phyloP scores from a whole-genome alignment of 2,329 filamentous ascomycete genomes.

The Aureobasidium subglaciale region DNA sequence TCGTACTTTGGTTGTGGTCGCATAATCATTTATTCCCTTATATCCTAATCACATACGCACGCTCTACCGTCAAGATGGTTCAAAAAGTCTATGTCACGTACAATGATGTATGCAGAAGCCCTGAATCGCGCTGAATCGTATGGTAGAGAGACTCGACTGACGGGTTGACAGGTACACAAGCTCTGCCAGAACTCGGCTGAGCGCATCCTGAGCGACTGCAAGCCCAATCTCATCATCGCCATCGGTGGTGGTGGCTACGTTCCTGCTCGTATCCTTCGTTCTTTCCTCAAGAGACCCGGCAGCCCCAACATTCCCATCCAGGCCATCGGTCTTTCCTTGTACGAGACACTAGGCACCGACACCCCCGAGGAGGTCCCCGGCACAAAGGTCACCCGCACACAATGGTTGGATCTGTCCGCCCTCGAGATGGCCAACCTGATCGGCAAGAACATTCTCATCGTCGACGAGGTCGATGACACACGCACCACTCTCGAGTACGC shows the following conservation, averaged over 20 bases:
- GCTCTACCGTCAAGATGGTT: slow-evolving; percentile 34
- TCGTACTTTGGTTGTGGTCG: not conserved
- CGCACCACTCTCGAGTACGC: slow-evolving; percentile 91
- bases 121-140: not conserved
- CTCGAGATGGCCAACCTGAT: slow-evolving; percentile 84
- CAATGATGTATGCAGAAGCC: slow-evolving; percentile 67
- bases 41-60: slow-evolving; percentile 2
- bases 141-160: not conserved
- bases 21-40: slow-evolving; percentile 1
- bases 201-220: slow-evolving; percentile 74
- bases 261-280: slow-evolving; percentile 91
- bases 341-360: slow-evolving; percentile 67
- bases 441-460: slow-evolving; percentile 85
- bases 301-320: slow-evolving; percentile 96
- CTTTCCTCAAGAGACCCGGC: slow-evolving; percentile 86
- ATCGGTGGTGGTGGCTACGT: slow-evolving; percentile 98
- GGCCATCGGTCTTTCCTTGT: slow-evolving; percentile 94
- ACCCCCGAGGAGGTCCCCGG: slow-evolving; percentile 64
- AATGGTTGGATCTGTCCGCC: slow-evolving; percentile 90
- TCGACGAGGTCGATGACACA: slow-evolving; percentile 94
- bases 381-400: slow-evolving; percentile 92
- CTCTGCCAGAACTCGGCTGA: slow-evolving; percentile 83
- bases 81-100: slow-evolving; percentile 87
- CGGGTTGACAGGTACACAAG: slow-evolving; percentile 74
- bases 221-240: slow-evolving; percentile 95